These are phyloP conservation scores for Alternaria brassicae DNA, from an alignment of 2,329 filamentous ascomycete species.

Conservation along the genomic window DNA sequence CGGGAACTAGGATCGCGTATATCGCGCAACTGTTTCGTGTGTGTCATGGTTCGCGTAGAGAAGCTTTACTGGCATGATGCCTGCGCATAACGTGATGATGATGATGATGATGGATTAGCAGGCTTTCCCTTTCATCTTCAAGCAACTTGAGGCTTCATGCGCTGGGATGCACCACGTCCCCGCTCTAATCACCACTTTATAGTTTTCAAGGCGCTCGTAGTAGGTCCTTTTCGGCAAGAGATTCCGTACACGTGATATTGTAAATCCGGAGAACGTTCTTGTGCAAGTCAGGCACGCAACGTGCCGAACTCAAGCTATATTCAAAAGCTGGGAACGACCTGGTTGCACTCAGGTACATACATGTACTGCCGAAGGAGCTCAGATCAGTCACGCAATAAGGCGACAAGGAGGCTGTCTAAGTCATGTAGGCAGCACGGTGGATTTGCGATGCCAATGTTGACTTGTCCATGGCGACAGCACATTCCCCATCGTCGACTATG, in stretches of 20 bases:
- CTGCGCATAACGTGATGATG: slow-evolving; percentile 11
- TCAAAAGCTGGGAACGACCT: slow-evolving; percentile 4
- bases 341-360: slow-evolving; percentile 1
- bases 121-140: slow-evolving; percentile 10
- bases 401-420: slow-evolving; percentile 1
- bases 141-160: slow-evolving; percentile 1
- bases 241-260: not conserved
- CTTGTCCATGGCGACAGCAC: not conserved
- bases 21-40: slow-evolving; percentile 21
- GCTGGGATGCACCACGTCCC: slow-evolving; percentile 5
- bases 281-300: slow-evolving; percentile 1
- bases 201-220: not conserved
- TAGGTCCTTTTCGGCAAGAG: not conserved
- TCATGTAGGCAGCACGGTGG: not conserved
- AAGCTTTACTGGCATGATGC: slow-evolving; percentile 22
- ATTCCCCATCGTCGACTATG: not conserved
- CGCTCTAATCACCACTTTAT: not conserved
- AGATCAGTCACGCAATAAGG: slow-evolving; percentile 2
- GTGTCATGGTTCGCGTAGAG: slow-evolving; percentile 7
- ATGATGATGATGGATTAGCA: slow-evolving; percentile 12
- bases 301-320: slow-evolving; percentile 1
- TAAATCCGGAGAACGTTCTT: slow-evolving; percentile 2
- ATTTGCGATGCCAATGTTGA: not conserved
- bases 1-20: slow-evolving; percentile 18
- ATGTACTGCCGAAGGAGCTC: slow-evolving; percentile 1